Evolutionary conservation across 2,329 filamentous ascomycete species (phyloP).

Genomic region (Macrophomina phaseolina): DNA sequence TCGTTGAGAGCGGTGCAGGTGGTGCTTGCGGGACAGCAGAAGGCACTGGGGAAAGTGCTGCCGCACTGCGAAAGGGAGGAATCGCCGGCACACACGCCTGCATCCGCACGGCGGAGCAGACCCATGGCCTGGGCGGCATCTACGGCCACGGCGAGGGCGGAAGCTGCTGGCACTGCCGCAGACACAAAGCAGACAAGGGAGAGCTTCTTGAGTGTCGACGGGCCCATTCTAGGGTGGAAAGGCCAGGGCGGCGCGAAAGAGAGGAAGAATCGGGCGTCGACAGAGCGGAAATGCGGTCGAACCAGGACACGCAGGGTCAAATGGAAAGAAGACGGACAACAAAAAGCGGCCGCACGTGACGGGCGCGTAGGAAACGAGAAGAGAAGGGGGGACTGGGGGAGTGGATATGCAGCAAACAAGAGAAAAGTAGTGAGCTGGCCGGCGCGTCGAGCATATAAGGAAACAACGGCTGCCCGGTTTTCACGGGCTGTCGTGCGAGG

Average conservation of each 20-base stretch:
- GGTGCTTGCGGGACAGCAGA: constrained; percentile 66
- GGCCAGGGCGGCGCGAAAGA: constrained; percentile 12
- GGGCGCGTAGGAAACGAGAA: constrained; percentile 23
- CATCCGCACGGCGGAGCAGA: constrained; percentile 39
- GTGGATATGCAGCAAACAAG: constrained; percentile 19
- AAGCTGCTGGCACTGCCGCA: constrained; percentile 31
- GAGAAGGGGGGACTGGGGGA: constrained; percentile 8
- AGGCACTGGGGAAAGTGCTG: constrained; percentile 63
- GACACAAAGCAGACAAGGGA: constrained; percentile 40
- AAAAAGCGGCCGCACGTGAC: constrained; percentile 6
- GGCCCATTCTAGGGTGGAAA: constrained; percentile 35
- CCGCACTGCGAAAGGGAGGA: constrained; percentile 59
- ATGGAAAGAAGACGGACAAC: constrained; percentile 15
- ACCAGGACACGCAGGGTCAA: constrained; percentile 17
- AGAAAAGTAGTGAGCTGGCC: constrained; percentile 17
- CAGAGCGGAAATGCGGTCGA: not conserved
- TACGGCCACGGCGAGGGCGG: constrained; percentile 34
- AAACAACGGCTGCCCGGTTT: constrained; percentile 11
- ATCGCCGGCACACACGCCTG: constrained; percentile 57
- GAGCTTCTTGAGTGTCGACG: constrained; percentile 41
- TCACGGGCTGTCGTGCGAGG: not conserved
- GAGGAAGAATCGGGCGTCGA: not conserved
- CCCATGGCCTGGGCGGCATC: constrained; percentile 35
- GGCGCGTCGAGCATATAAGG: constrained; percentile 21
- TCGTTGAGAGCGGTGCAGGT: constrained; percentile 64